Conservation (phyloP, 331 rosid genomes). For the Pyracantha coccinea region DNA sequence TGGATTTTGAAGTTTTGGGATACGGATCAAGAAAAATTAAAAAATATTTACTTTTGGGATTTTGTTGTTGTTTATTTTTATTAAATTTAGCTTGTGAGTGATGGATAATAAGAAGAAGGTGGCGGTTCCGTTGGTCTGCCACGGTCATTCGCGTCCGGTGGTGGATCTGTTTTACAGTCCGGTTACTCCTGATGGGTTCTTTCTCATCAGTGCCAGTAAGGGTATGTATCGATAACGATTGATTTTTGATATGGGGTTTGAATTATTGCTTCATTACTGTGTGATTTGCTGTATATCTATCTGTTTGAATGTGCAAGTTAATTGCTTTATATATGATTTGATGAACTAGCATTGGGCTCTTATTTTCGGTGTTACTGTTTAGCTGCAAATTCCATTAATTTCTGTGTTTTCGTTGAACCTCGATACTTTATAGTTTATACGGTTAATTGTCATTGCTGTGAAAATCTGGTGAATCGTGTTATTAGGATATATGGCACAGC, state of each 20-base stretch:
- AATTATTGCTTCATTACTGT: not conserved
- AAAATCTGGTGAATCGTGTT: not conserved
- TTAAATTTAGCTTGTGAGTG: conserved; percentile 3
- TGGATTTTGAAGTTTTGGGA: not conserved
- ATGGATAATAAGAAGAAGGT: conserved; percentile 90
- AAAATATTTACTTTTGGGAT: not conserved
- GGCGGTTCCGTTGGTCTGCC: conserved; percentile 83
- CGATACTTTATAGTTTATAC: no score
- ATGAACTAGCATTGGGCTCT: not conserved
- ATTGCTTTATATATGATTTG: not conserved
- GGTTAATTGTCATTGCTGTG: not conserved
- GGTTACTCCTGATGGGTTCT: conserved; percentile 82
- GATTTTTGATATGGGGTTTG: not conserved
- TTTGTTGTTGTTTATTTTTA: not conserved
- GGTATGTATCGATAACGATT: conserved; percentile 27
- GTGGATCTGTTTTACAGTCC: conserved; percentile 94
- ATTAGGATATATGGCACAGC: not conserved
- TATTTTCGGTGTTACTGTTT: not conserved
- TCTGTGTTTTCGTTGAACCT: not conserved
- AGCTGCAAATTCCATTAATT: no score
- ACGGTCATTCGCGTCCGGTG: conserved; percentile 94
- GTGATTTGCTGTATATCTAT: not conserved
- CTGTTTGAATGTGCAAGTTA: not conserved
- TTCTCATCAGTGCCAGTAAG: conserved; percentile 94
- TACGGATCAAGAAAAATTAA: conserved; percentile 18